Evolutionary conservation across 2,329 filamentous ascomycete species (phyloP).

Genomic region (Stachybotrys echinatus): DNA sequence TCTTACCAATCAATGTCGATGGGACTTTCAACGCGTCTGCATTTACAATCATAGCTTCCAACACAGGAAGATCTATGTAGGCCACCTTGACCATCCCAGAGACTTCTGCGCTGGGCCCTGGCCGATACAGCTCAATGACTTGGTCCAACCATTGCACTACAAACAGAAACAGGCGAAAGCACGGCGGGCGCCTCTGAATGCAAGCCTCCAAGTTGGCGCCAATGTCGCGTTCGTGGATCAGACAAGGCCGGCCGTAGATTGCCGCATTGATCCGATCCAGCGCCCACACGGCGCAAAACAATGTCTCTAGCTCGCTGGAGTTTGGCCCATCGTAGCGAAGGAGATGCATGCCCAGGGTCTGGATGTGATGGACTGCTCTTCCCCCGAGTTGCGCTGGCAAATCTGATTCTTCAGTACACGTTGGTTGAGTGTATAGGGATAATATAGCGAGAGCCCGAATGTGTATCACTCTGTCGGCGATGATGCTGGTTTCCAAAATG

Average conservation of each 20-base stretch:
- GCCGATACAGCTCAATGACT: slow-evolving; percentile 56
- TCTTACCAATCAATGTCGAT: slow-evolving; percentile 43
- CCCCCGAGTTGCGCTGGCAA: slow-evolving; percentile 47
- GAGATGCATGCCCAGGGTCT: slow-evolving; percentile 52
- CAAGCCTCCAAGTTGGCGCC: slow-evolving; percentile 47
- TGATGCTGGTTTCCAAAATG: slow-evolving; percentile 47
- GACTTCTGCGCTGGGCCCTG: slow-evolving; percentile 35
- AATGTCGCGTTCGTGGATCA: slow-evolving; percentile 57
- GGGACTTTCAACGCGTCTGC: slow-evolving; percentile 45
- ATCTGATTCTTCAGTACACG: slow-evolving; percentile 47
- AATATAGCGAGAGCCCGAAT: slow-evolving; percentile 49
- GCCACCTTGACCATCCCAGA: slow-evolving; percentile 36
- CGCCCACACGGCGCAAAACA: slow-evolving; percentile 57
- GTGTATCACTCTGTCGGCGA: slow-evolving; percentile 48
- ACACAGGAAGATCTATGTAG: slow-evolving; percentile 49
- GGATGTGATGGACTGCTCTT: slow-evolving; percentile 51
- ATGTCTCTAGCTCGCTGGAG: slow-evolving; percentile 36
- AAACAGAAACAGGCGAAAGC: slow-evolving; percentile 52
- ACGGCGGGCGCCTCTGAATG: slow-evolving; percentile 44
- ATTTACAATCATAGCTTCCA: slow-evolving; percentile 52
- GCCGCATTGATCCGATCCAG: slow-evolving; percentile 55
- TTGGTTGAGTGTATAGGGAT: slow-evolving; percentile 55
- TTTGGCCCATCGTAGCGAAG: slow-evolving; percentile 32
- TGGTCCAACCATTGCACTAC: slow-evolving; percentile 51
- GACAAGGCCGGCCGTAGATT: slow-evolving; percentile 53